Base-by-base conservation (phyloP, 2,329 filamentous ascomycete genomes). In the Sphaerulina musiva region DNA sequence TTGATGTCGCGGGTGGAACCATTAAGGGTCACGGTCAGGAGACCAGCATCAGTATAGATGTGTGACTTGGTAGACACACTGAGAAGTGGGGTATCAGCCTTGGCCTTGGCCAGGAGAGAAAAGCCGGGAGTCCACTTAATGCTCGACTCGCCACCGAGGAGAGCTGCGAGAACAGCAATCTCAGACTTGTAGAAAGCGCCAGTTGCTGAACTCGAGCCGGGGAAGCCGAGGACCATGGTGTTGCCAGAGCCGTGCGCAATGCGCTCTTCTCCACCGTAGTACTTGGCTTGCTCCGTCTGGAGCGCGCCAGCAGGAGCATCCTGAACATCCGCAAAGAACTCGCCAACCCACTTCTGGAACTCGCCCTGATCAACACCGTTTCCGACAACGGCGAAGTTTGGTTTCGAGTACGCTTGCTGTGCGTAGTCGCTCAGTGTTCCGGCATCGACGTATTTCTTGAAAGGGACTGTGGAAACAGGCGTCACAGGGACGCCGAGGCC, bases 41-140 rank as follows among this genome's bases (percentile, higher is more conserved):
- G 86, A 67, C 93, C 92, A 62, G 93, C 89, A 69, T 98, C 93
- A 12, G 92, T 95, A 82, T 96, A 98, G 62, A 85, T 80, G 62
- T 84, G 77, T 76, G 93, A 92, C 67, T 84, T 81, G 60, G 92
- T 89, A 38, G 81, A 79, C 66, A 89, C 81, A 48, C 78, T 80
- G 60, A 87, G 82, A 62, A 83, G 82, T 38, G 84, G 78, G 66
- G 82, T 77, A 44, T 80, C 78, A 58, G 84, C 78, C 54, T 84
- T 80, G 57, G 85, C 86, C 79, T 95, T 91, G 69, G 87, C 81
- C 57, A 98, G 82, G 58, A 96, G 80, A 56, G 88, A 92, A 80
- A 95, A 97, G 66, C 93, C 93, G 59, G 89, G 77, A 49, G 89
- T 85, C 92, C 92, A 98, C 80, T 97, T 98, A 79, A 97, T 90